Base-by-base conservation (phyloP, 2,329 filamentous ascomycete species). In the Venturia nashicola region DNA sequence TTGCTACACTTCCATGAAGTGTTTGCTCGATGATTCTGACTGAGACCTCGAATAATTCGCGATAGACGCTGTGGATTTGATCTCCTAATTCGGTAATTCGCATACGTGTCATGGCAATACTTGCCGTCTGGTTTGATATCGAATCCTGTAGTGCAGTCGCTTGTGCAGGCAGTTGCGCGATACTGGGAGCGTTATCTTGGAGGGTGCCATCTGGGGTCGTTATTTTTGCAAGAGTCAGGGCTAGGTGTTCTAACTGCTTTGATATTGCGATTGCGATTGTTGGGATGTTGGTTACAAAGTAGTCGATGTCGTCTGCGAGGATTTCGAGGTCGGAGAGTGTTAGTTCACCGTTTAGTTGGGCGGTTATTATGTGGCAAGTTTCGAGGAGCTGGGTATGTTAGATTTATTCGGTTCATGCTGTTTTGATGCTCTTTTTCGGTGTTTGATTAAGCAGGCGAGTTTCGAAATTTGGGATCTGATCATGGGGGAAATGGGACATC, bases 21-120 rank as follows among this genome's bases (percentile, higher is more conserved):
- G 74, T 78, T 66, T 79, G 78, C 68, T 81, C 79, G 8, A 80
- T 72, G 42, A 75, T 72, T 18, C 71, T 72, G 60, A 81, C 76
- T 46, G 70, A 68, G n/a, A 70, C 68, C 51, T 74, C 71, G 12
- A 78, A 71, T 20, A 76, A 66, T 23, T 70, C 57, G 36, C 73
- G 72, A 66, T 79, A 75, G 0, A 72, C 67, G 3, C 66, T 61
- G 7, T 79, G 73, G 1, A 78, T 67, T 0, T 68, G 51, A 1
- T 71, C 68, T 2, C 71, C 65, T 5, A 72, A 70, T 20, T 76
- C 71, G 2, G 75, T 71, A 5, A 78, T 69, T 73, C 72, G 74
- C 1, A 71, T 67, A 5, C 65, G 27, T 14, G 71, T 66, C 5
- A 78, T 69, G 2, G 69, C 66, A 0, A 65, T 65, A n/a, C 39